Percentiles rank a stretch among this genome's conserved stretches.
Conservation (phyloP, 352 stramenopile species). For the Halophytophthora polymorphica region DNA sequence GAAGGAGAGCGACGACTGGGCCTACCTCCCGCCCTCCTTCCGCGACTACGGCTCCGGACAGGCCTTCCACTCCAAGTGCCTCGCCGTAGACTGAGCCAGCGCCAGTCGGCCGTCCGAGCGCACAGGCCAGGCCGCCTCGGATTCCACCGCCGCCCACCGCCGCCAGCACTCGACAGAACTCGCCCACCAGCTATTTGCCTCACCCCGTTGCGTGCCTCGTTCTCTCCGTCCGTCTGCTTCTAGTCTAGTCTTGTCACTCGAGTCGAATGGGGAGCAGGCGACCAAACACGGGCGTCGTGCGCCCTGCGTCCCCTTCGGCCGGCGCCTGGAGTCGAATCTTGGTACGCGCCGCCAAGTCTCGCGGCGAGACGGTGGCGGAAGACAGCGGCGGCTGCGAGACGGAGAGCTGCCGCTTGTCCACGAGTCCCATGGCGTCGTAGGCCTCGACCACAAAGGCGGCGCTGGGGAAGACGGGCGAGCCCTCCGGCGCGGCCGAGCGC, state of each 20-base stretch:
- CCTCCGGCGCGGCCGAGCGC: conserved; percentile 7
- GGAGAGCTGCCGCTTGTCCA: conserved; percentile 38
- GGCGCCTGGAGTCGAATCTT: conserved; percentile 38
- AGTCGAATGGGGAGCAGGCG: conserved; percentile 70
- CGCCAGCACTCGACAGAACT: too few relatives aligned
- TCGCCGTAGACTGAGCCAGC: conserved; percentile 45
- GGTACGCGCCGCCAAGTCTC: conserved; percentile 40
- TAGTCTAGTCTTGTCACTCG: conserved; percentile 14
- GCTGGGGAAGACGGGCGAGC: conserved; percentile 36
- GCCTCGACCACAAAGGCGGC: conserved; percentile 66
- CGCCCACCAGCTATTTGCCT: too few relatives aligned
- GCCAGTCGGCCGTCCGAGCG: too few relatives aligned
- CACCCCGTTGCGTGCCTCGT: not conserved
- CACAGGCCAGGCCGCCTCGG: too few relatives aligned
- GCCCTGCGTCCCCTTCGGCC: conserved; percentile 4
- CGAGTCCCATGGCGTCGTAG: conserved; percentile 64
- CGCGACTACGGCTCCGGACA: conserved; percentile 79
- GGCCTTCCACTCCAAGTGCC: conserved; percentile 82
- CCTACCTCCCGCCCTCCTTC: conserved; percentile 82
- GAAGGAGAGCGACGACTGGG: conserved; percentile 79
- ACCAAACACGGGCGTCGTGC: conserved; percentile 30
- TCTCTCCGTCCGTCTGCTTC: not conserved
- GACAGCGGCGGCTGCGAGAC: conserved; percentile 24
- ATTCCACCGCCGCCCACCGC: too few relatives aligned
- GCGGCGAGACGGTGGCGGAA: conserved; percentile 40